Evolutionary conservation across 164 flowering plant species (phyloP).

Genomic region (Vitis amurensis): DNA sequence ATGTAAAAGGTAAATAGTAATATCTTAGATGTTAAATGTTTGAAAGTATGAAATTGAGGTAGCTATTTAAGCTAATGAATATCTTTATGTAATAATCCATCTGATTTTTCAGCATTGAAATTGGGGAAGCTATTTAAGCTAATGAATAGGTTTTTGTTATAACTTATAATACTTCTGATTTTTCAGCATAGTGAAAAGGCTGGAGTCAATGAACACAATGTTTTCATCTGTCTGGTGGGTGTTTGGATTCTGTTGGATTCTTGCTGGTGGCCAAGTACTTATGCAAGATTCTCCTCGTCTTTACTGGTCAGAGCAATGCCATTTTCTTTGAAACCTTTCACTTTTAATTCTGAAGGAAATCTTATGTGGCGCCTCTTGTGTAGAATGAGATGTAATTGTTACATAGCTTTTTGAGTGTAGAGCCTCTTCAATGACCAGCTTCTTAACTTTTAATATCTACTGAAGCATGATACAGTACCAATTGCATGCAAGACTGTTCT

Average conservation of each 20-base stretch:
- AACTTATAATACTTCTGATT: not conserved
- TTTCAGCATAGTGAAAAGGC: slow-evolving; percentile 45
- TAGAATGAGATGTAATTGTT: too few relatives aligned
- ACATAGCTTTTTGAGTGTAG: too few relatives aligned
- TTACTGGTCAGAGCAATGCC: slow-evolving; percentile 52
- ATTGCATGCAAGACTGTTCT: too few relatives aligned
- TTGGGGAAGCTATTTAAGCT: not conserved
- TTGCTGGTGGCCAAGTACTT: slow-evolving; percentile 64
- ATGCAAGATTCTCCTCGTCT: slow-evolving; percentile 69
- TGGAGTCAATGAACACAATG: slow-evolving; percentile 54
- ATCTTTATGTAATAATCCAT: too few relatives aligned
- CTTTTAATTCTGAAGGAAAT: not conserved
- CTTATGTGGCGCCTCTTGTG: too few relatives aligned
- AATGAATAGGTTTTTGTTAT: slow-evolving; percentile 1
- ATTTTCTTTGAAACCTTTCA: not conserved
- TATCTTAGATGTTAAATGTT: not conserved
- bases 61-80: too few relatives aligned
- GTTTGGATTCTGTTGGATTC: slow-evolving; percentile 72
- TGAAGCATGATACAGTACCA: too few relatives aligned
- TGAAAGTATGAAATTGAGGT: not conserved
- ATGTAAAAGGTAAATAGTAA: not conserved
- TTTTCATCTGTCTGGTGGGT: slow-evolving; percentile 75
- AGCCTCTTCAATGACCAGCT: too few relatives aligned
- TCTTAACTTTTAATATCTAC: too few relatives aligned
- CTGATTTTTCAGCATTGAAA: not conserved